A percentile compares a stretch with the other conserved stretches of the same genome.
These are phyloP conservation scores for Linum trigynum DNA, from an alignment of 345 rosid genomes.

Conservation along the genomic window DNA sequence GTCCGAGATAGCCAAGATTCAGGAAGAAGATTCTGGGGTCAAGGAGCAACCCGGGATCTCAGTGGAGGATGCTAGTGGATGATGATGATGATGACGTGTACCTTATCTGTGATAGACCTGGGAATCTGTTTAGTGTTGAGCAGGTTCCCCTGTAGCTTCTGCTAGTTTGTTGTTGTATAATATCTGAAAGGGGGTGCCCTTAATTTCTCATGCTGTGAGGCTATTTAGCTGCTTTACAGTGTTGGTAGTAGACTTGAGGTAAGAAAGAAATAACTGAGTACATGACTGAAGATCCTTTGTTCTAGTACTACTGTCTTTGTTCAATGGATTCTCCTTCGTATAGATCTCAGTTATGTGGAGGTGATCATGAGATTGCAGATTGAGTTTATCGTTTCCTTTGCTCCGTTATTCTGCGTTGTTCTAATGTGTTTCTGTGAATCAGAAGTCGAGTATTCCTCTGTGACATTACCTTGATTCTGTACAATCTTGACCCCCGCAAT, in stretches of 20 bases:
- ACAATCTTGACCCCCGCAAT: background rate
- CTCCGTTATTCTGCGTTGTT: background rate
- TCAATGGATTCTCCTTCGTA: no score
- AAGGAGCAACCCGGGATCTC: conserved; percentile 54
- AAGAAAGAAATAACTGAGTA: conserved; percentile 11
- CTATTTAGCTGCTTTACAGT: conserved; percentile 19
- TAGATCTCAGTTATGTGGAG: no score
- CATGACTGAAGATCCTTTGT: background rate
- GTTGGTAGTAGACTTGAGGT: conserved; percentile 7
- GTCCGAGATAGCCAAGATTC: conserved; percentile 69
- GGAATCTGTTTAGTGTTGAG: no score
- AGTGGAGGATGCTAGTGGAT: conserved; percentile 53
- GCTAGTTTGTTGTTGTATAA: conserved; percentile 26
- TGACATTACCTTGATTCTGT: background rate
- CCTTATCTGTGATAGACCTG: background rate
- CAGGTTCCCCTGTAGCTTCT: background rate
- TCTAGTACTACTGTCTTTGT: conserved; percentile 4
- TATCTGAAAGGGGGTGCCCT: conserved; percentile 7
- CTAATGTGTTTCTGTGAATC: background rate
- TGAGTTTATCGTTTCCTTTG: background rate
- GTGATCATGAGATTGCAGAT: background rate
- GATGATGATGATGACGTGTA: background rate
- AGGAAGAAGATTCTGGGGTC: conserved; percentile 15
- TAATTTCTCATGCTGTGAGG: conserved; percentile 9
- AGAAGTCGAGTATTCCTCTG: no score